Percentiles rank a stretch among this genome's conserved stretches.
Conservation (phyloP, 164 flowering plant genomes). For the Piper betle region DNA sequence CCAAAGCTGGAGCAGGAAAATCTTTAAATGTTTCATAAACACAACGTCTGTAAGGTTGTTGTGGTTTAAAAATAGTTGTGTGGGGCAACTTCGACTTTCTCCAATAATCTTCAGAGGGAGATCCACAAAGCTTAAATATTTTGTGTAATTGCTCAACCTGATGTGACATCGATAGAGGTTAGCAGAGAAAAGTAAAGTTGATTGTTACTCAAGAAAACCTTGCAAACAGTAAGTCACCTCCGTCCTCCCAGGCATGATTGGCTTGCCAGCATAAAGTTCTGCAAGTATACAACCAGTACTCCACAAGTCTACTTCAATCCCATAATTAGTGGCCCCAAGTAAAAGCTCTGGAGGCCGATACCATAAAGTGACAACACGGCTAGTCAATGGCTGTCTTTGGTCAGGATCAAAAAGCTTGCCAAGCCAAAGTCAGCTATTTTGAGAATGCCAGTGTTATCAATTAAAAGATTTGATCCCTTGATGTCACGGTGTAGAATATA, state of each 20-base stretch:
- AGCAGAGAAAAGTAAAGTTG: neutral
- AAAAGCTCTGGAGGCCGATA: slow-evolving; percentile 96
- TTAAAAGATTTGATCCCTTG: slow-evolving; percentile 89
- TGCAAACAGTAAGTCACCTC: slow-evolving; percentile 39
- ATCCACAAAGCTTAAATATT: slow-evolving; percentile 96
- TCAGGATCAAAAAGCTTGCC: slow-evolving; percentile 73
- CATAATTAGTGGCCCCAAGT: slow-evolving; percentile 89
- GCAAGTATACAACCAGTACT: slow-evolving; percentile 98
- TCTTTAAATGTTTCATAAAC: slow-evolving; percentile 84
- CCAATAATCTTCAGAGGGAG: slow-evolving; percentile 98
- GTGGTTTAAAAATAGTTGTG: slow-evolving; percentile 93
- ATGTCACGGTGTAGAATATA: slow-evolving; percentile 94
- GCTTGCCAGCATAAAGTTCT: slow-evolving; percentile 91
- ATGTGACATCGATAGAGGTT: neutral
- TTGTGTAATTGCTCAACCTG: slow-evolving; percentile 96
- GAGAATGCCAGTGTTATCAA: slow-evolving; percentile 78
- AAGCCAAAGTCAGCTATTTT: slow-evolving; percentile 97
- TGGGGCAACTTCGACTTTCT: slow-evolving; percentile 85
- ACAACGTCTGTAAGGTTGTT: slow-evolving; percentile 75
- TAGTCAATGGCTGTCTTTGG: slow-evolving; percentile 70
- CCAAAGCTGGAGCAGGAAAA: slow-evolving; percentile 74
- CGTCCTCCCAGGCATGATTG: slow-evolving; percentile 97
- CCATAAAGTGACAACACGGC: slow-evolving; percentile 97
- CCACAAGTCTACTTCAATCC: slow-evolving; percentile 95
- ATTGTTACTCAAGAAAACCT: neutral